Conservation (phyloP, 495 filamentous ascomycete species). For the Thermochaetoides thermophila region DNA sequence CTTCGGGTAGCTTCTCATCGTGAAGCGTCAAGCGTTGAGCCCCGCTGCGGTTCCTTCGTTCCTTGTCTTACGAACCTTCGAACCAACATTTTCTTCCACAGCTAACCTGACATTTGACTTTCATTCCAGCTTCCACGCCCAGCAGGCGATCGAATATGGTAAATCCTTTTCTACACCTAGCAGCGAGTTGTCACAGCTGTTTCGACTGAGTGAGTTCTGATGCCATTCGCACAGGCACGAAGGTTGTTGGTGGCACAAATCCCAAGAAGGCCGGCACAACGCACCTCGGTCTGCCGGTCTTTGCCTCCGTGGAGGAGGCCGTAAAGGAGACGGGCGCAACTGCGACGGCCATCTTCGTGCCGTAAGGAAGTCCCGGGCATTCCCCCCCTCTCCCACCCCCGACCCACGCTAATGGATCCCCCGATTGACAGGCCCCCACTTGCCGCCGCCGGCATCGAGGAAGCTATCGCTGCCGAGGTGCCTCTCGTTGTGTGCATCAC, state of each 20-base stretch:
- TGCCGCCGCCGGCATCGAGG: slow-evolving; percentile 89
- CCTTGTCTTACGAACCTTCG: too few relatives aligned
- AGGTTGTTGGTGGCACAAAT: slow-evolving; percentile 95
- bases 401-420: slow-evolving; percentile 1
- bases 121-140: slow-evolving; percentile 74
- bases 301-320: slow-evolving; percentile 76
- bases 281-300: slow-evolving; percentile 89
- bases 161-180: slow-evolving; percentile 15
- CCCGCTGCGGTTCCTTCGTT: too few relatives aligned
- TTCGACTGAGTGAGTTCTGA: too few relatives aligned
- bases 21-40: too few relatives aligned
- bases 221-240: slow-evolving; percentile 50
- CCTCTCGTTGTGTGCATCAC: slow-evolving; percentile 94
- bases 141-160: slow-evolving; percentile 98
- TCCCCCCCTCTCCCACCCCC: not conserved
- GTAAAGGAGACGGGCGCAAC: slow-evolving; percentile 82
- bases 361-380: slow-evolving; percentile 38
- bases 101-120: slow-evolving; percentile 28
- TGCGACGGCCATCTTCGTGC: slow-evolving; percentile 94
- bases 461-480: slow-evolving; percentile 85
- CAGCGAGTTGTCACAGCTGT: too few relatives aligned
- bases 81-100: too few relatives aligned
- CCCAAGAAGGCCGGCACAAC: slow-evolving; percentile 89
- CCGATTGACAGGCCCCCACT: slow-evolving; percentile 55
- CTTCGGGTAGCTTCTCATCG: not conserved